Percentiles rank a stretch among this genome's conserved stretches.
Conservation (phyloP, 2,329 filamentous ascomycete species). For the Aphanocladium album region DNA sequence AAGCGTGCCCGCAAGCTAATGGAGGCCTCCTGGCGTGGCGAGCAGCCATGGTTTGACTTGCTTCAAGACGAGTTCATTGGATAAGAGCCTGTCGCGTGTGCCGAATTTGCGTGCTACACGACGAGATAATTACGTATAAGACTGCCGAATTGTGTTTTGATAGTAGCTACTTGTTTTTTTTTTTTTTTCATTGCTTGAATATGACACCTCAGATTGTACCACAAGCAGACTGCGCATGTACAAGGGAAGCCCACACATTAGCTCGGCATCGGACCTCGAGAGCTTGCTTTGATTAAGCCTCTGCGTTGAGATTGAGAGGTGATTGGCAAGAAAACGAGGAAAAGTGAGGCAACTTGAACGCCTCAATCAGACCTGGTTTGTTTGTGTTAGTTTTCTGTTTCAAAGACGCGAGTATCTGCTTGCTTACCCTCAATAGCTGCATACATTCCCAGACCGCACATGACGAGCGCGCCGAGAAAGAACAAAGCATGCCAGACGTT, state of each 20-base stretch:
- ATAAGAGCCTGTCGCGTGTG: conserved; percentile 27
- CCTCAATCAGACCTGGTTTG: background rate
- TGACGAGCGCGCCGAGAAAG: background rate
- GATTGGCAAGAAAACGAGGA: background rate
- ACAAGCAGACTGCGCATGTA: background rate
- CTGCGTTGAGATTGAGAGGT: background rate
- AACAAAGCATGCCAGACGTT: background rate
- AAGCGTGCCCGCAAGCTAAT: conserved; percentile 58
- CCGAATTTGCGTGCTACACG: background rate
- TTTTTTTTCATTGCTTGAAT: background rate
- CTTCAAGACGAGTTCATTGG: conserved; percentile 65
- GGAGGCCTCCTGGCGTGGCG: conserved; percentile 65
- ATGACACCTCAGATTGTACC: conserved; percentile 2
- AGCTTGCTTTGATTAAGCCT: background rate
- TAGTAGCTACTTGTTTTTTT: background rate
- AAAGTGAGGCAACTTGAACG: conserved; percentile 1
- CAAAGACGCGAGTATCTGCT: background rate
- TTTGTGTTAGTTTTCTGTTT: background rate
- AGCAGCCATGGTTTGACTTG: conserved; percentile 63
- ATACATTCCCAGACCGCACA: background rate
- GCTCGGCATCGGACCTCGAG: background rate
- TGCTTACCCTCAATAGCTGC: background rate
- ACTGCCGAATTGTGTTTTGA: conserved; percentile 8
- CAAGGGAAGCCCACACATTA: background rate
- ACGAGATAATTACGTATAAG: background rate